Percentiles rank a stretch among this genome's conserved stretches.
These are phyloP conservation scores for Metschnikowia dekortorum DNA, from an alignment of 805 yeast genomes.

Conservation along the genomic window DNA sequence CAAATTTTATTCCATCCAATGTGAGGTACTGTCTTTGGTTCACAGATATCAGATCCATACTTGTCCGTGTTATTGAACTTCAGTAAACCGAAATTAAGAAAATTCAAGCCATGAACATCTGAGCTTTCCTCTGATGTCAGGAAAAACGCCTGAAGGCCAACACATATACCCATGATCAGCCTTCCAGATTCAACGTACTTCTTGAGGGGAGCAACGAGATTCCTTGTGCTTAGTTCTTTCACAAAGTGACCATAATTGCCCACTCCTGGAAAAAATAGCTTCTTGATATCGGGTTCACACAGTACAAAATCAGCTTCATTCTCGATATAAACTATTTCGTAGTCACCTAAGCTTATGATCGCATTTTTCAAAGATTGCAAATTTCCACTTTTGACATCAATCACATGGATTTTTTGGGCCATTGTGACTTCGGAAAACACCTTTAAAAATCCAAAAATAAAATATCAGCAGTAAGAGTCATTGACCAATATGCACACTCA, in stretches of 20 bases:
- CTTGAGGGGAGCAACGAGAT: conserved; percentile 61
- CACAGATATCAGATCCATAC: conserved; percentile 18
- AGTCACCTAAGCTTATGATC: conserved; percentile 66
- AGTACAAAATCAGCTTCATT: conserved; percentile 50
- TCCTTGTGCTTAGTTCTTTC: conserved; percentile 55
- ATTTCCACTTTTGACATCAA: conserved; percentile 94
- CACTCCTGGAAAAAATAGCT: conserved; percentile 88
- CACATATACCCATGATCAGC: conserved; percentile 95
- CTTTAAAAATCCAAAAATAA: not conserved
- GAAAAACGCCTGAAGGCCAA: conserved; percentile 87
- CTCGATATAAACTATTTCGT: conserved; percentile 57
- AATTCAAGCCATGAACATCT: conserved; percentile 45
- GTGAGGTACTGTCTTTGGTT: conserved; percentile 83
- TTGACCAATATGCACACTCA: not conserved
- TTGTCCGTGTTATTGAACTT: conserved; percentile 51
- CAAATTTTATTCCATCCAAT: conserved; percentile 86
- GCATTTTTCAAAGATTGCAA: conserved; percentile 87
- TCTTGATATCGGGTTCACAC: conserved; percentile 41
- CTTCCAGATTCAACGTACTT: conserved; percentile 71
- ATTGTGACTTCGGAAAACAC: conserved; percentile 6
- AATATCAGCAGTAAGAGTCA: conserved; percentile 4
- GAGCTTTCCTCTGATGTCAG: conserved; percentile 72
- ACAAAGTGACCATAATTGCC: conserved; percentile 97
- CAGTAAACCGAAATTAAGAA: conserved; percentile 41
- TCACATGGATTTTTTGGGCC: conserved; percentile 51